These are phyloP conservation scores for Cymbidium sinense DNA, from an alignment of 106 monocot genomes.

Conservation along the genomic window DNA sequence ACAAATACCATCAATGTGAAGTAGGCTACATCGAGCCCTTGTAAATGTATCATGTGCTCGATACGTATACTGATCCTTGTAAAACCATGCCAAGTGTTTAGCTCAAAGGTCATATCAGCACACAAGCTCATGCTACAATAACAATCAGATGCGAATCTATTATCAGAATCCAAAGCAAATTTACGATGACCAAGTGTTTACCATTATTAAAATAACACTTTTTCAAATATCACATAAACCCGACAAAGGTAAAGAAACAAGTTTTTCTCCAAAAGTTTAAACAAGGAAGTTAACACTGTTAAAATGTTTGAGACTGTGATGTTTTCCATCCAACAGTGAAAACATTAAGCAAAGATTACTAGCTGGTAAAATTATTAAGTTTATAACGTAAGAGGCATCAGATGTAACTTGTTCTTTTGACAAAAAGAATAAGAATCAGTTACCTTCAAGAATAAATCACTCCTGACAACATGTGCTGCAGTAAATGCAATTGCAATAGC, in stretches of 20 bases:
- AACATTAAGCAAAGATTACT: background rate
- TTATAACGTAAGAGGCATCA: background rate
- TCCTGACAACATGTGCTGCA: slow-evolving; percentile 46
- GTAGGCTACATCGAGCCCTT: no score
- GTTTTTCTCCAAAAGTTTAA: background rate
- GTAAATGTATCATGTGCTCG: no score
- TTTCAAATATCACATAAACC: background rate
- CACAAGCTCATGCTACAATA: background rate
- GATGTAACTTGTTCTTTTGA: background rate
- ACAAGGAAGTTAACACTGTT: background rate
- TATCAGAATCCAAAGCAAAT: background rate
- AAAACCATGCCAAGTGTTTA: background rate
- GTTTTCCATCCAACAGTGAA: background rate
- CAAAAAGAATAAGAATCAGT: background rate
- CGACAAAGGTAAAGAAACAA: background rate
- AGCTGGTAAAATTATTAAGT: background rate
- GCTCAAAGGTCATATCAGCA: background rate
- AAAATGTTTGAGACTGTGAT: background rate
- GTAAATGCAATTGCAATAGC: slow-evolving; percentile 45
- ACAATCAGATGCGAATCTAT: background rate
- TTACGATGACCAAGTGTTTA: background rate
- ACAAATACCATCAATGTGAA: no score
- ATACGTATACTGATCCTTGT: no score
- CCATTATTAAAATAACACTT: background rate
- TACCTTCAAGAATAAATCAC: slow-evolving; percentile 57